These are phyloP conservation scores for Acmispon strigosus DNA, from an alignment of 306 rosid species.

Conservation along the genomic window DNA sequence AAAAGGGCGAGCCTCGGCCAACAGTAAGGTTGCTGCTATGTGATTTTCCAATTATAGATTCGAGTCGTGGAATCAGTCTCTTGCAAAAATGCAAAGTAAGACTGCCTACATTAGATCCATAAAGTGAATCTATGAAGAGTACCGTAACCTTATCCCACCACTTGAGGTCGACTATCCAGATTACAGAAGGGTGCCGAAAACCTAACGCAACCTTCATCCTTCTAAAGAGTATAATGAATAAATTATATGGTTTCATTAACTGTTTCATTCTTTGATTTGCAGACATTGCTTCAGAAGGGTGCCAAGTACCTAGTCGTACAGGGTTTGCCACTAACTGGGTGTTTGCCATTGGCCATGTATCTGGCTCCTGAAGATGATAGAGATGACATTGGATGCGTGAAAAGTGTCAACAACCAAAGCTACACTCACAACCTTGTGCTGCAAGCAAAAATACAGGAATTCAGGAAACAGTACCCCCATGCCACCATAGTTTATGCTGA, in stretches of 20 bases:
- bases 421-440: constrained; percentile 48
- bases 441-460: constrained; percentile 36
- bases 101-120: no score
- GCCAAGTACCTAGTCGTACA: constrained; percentile 83
- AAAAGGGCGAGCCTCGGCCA: no score
- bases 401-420: constrained; percentile 56
- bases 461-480: constrained; percentile 54
- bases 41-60: no score
- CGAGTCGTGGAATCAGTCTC: no score
- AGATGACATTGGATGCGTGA: constrained; percentile 74
- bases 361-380: constrained; percentile 54
- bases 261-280: constrained; percentile 15
- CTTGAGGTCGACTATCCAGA: no score
- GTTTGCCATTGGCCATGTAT: constrained; percentile 63
- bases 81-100: no score
- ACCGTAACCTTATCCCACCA: no score
- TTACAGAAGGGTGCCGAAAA: no score
- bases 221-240: not conserved
- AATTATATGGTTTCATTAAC: not conserved
- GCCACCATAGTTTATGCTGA: constrained; percentile 69
- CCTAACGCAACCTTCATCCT: no score
- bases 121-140: no score
- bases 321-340: constrained; percentile 68
- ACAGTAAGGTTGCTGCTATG: no score
- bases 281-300: constrained; percentile 70